Conservation (phyloP, 495 filamentous ascomycete genomes). For the Hypoxylon fragiforme region DNA sequence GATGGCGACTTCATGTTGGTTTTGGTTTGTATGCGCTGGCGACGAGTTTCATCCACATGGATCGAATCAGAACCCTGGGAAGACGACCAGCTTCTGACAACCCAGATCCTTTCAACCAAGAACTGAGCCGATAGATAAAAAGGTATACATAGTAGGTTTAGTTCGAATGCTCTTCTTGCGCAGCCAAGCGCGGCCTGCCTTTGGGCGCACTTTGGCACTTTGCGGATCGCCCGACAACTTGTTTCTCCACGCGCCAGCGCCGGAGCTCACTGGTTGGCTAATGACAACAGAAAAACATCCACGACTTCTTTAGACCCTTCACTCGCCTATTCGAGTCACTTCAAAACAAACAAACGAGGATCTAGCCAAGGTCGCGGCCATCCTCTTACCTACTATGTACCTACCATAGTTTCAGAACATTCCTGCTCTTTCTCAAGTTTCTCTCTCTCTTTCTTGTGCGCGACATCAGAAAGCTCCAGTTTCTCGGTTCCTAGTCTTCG, state of each 20-base stretch:
- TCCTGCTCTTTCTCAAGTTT: too few species aligned
- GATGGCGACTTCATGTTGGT: constrained; percentile 5
- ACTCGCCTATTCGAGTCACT: constrained; percentile 35
- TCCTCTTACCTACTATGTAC: too few species aligned
- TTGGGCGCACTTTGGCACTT: constrained; percentile 36
- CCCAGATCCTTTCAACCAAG: constrained; percentile 37
- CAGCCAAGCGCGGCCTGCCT: constrained; percentile 36
- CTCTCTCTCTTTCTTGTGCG: constrained; percentile 4
- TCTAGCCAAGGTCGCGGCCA: constrained; percentile 26
- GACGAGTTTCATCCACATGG: constrained; percentile 39
- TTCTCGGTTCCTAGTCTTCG: background rate
- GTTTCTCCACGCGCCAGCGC: constrained; percentile 42
- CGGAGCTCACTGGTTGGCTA: constrained; percentile 31
- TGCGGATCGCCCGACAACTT: constrained; percentile 40
- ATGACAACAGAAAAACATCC: constrained; percentile 27
- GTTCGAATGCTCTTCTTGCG: constrained; percentile 22
- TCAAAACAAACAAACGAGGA: constrained; percentile 37
- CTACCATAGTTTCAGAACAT: too few species aligned
- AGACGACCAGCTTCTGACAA: constrained; percentile 32
- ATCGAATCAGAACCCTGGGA: constrained; percentile 41
- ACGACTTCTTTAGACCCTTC: constrained; percentile 21
- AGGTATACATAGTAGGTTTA: constrained; percentile 3
- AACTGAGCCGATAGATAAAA: constrained; percentile 28
- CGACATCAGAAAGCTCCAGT: constrained; percentile 4
- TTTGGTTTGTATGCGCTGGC: constrained; percentile 40